Evolutionary conservation across 2,329 filamentous ascomycete genomes (phyloP).

Genomic region (Sclerotinia borealis): DNA sequence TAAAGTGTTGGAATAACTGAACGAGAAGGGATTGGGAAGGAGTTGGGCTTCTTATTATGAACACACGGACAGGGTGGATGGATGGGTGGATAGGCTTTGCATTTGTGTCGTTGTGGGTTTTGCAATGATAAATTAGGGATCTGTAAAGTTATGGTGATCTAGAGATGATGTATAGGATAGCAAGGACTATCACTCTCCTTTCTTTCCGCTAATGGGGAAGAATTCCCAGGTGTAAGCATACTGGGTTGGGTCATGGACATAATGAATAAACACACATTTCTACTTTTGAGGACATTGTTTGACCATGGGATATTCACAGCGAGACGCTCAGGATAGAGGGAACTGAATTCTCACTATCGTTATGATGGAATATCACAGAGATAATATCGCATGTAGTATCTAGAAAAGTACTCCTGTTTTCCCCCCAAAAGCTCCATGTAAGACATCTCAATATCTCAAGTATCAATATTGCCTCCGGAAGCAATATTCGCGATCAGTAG

Average conservation of each 20-base stretch:
- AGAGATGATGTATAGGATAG: conserved; percentile 7
- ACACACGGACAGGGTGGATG: background rate
- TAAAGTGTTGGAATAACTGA: conserved; percentile 42
- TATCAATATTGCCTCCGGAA: no score
- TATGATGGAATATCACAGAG: background rate
- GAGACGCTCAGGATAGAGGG: no score
- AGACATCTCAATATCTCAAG: no score
- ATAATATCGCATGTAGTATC: background rate
- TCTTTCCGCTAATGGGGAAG: background rate
- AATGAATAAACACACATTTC: background rate
- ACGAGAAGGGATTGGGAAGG: background rate
- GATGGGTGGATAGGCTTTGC: background rate
- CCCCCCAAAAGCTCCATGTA: no score
- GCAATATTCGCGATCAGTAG: no score
- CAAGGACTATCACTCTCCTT: conserved; percentile 3
- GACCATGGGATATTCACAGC: background rate
- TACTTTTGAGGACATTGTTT: background rate
- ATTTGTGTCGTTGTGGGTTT: background rate
- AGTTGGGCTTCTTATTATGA: background rate
- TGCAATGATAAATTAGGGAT: background rate
- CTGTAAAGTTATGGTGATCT: conserved; percentile 5
- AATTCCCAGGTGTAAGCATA: background rate
- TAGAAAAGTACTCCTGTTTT: no score
- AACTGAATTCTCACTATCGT: background rate
- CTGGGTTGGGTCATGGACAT: background rate